phyloP scores from a whole-genome alignment of 2,329 filamentous ascomycete genomes.

The Aspergillus fumigatus region DNA sequence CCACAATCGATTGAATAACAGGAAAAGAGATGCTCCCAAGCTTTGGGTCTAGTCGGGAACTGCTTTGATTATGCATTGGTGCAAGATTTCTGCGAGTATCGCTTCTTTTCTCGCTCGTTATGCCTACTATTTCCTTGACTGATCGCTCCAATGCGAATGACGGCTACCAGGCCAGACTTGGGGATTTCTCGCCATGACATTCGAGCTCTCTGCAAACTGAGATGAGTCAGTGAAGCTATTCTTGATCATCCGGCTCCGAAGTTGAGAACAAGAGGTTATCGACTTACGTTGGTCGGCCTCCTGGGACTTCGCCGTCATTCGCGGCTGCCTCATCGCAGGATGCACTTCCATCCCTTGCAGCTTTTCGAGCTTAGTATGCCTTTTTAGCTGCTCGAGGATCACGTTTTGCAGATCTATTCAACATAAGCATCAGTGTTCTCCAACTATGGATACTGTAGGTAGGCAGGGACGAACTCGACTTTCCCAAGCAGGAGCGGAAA shows the following conservation, averaged over 20 bases:
- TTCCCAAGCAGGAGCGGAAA: too few relatives aligned
- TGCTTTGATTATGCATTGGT: not conserved
- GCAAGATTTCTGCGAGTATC: not conserved
- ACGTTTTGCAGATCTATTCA: conserved; percentile 1
- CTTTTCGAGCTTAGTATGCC: conserved; percentile 23
- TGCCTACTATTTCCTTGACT: not conserved
- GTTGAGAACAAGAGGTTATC: not conserved
- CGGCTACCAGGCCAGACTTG: conserved; percentile 13
- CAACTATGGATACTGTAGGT: not conserved
- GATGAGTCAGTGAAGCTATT: not conserved
- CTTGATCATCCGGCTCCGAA: not conserved
- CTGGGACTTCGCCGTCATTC: conserved; percentile 21
- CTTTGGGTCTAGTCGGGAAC: not conserved
- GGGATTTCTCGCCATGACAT: conserved; percentile 2
- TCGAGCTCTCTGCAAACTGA: conserved; percentile 21
- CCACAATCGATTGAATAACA: not conserved
- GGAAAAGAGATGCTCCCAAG: too few relatives aligned
- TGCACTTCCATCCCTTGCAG: conserved; percentile 14
- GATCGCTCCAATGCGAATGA: not conserved
- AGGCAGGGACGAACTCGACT: not conserved
- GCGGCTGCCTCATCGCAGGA: conserved; percentile 23
- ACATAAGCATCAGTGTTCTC: not conserved
- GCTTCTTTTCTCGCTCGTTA: not conserved
- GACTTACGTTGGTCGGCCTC: conserved; percentile 26
- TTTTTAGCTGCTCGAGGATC: conserved; percentile 18